A percentile compares a stretch with the other conserved stretches of the same genome.
phyloP scores from a whole-genome alignment of 371 early-diverging fungal genomes.

The Mucor piriformis region DNA sequence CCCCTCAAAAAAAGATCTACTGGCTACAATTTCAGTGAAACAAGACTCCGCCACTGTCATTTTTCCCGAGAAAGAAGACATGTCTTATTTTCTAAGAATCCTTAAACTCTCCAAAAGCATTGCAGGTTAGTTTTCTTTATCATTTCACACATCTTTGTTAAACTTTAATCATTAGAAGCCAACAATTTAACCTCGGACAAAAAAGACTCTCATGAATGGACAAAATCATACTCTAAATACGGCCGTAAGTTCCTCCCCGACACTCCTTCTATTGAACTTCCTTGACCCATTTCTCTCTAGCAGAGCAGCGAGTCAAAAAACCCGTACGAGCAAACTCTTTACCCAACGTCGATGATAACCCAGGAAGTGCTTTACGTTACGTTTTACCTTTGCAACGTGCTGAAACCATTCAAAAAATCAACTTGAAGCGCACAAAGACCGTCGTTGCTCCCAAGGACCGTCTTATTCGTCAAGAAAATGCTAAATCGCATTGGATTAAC shows the following conservation, averaged over 20 bases:
- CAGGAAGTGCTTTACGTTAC: slow-evolving; percentile 29
- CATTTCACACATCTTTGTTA: too few species aligned
- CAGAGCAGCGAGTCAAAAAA: too few species aligned
- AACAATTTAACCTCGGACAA: too few species aligned
- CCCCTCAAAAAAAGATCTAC: slow-evolving; percentile 19
- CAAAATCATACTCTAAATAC: too few species aligned
- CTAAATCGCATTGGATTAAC: slow-evolving; percentile 67
- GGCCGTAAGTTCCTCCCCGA: not conserved
- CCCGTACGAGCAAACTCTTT: slow-evolving; percentile 27
- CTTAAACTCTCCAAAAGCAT: slow-evolving; percentile 12
- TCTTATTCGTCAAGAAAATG: slow-evolving; percentile 19
- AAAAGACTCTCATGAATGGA: too few species aligned
- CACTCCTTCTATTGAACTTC: too few species aligned
- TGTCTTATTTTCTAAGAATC: slow-evolving; percentile 29
- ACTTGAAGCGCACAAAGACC: slow-evolving; percentile 37
- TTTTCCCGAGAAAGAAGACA: slow-evolving; percentile 33
- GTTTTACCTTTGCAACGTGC: slow-evolving; percentile 40
- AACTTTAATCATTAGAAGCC: too few species aligned
- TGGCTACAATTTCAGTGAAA: slow-evolving; percentile 29
- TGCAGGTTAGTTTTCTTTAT: slow-evolving; percentile 19
- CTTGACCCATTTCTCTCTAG: too few species aligned
- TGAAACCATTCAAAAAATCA: slow-evolving; percentile 37
- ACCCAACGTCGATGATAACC: slow-evolving; percentile 16
- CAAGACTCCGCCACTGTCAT: slow-evolving; percentile 20
- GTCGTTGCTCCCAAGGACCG: slow-evolving; percentile 13